Evolutionary conservation across 495 filamentous ascomycete species (phyloP), one percentile per base, ranked within the genome.

Genomic region (Tirmania nivea): DNA sequence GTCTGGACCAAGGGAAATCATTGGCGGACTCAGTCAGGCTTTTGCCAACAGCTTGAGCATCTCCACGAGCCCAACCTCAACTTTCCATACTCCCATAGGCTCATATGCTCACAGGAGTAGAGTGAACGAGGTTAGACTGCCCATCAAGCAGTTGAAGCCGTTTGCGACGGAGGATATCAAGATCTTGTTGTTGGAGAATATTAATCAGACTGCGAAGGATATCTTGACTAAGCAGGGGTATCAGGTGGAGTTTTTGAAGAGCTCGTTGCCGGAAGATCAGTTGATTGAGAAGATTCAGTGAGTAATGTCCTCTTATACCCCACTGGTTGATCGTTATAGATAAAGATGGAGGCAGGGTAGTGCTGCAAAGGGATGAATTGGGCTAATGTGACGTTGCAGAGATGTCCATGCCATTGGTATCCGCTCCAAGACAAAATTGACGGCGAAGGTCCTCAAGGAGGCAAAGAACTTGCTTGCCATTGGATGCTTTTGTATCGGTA

Each of bases 401-500:
- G 85, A 94, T 69, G 85, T 94, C 37, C 92, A 96, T 63, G 92
- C 94, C 62, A 90, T 99, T 65, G 92, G 92, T 56, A 95, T 96
- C 58, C 84, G 92, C 56, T 96, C 92, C 31, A 96, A 99, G 71
- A 99, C 92, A 17, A 93, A 87, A 69, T 76, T 99, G 57, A 86
- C 80, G 11, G 81, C 81, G 51, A 80, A 79, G 57, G 84, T 99
- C 35, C 70, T 99, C 53, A 75, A 75, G 52, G 81, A 93, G 65
- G 90, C 90, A 39, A 87, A 86, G 70, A 89, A 94, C 63, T 77
- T 99, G 34, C 81, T 95, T 55, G 90, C 94, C 48, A 80, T 96
- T 56, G 92, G 92, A 47, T 96, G 92, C 69, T 99, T 99, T 75
- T 99, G 92, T 67, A 99, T 96, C 56, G 92, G 92, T 50, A 99